Evolutionary conservation across 1,284 basidiomycete genomes (phyloP).

Genomic region (Ustilago lituana): DNA sequence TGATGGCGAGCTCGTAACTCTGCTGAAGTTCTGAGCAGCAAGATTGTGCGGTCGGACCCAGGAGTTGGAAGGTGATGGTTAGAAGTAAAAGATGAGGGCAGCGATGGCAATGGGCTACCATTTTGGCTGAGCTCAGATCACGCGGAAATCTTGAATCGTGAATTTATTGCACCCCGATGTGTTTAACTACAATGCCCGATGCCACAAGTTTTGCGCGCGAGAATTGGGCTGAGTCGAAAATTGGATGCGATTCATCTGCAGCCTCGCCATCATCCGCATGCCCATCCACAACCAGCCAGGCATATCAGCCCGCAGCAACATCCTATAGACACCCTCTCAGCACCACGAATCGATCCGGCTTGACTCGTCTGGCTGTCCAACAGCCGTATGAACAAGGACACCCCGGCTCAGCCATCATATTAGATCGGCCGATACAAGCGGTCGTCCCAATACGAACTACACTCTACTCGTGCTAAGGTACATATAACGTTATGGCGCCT

Average conservation of each 20-base stretch:
- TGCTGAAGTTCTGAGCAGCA: no score
- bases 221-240: conserved; percentile 14
- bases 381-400: neutral
- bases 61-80: no score
- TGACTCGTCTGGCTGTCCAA: conserved; percentile 2
- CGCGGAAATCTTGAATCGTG: neutral
- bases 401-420: neutral
- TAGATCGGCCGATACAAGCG: neutral
- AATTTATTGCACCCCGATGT: neutral
- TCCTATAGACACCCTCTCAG: neutral
- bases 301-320: conserved; percentile 1
- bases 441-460: no score
- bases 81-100: neutral
- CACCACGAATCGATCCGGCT: neutral
- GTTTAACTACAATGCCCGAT: neutral
- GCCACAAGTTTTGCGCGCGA: neutral
- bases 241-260: conserved; percentile 1
- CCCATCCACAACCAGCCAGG: neutral
- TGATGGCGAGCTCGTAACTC: no score
- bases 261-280: neutral
- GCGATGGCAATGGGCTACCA: neutral
- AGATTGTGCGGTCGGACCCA: no score
- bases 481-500: conserved; percentile 42
- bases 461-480: no score
- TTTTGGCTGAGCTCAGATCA: conserved; percentile 2